Conservation (phyloP, 805 yeast species). For the Cyberlindnera galapagoensis region DNA sequence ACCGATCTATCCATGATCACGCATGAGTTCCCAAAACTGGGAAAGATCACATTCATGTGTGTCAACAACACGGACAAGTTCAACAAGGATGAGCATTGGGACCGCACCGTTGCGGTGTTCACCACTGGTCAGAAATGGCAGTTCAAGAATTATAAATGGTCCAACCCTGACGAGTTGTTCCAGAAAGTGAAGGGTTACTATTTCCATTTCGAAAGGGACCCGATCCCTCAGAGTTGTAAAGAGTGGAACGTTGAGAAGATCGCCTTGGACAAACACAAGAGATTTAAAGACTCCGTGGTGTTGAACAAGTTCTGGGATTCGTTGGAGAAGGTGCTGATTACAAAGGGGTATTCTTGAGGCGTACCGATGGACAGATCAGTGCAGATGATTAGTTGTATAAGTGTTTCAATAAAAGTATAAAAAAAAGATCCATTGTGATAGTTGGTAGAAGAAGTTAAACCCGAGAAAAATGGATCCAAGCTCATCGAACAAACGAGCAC, state of each 20-base stretch:
- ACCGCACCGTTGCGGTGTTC: slow-evolving; percentile 88
- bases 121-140: slow-evolving; percentile 99
- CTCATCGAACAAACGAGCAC: too few relatives aligned
- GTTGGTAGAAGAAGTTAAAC: too few relatives aligned
- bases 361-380: not conserved
- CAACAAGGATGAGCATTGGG: slow-evolving; percentile 96
- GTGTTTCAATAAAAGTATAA: not conserved
- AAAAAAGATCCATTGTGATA: too few relatives aligned
- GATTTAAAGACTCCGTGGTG: slow-evolving; percentile 87
- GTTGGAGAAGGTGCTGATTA: slow-evolving; percentile 65
- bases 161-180: slow-evolving; percentile 72
- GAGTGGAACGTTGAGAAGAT: slow-evolving; percentile 88
- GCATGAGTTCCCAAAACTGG: slow-evolving; percentile 51
- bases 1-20: slow-evolving; percentile 33
- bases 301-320: slow-evolving; percentile 81
- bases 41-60: slow-evolving; percentile 62
- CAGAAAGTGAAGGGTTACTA: slow-evolving; percentile 81
- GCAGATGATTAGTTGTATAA: not conserved
- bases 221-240: slow-evolving; percentile 63
- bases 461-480: too few relatives aligned
- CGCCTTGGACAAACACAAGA: slow-evolving; percentile 68
- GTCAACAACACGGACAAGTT: slow-evolving; percentile 85
- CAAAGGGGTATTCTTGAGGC: too few relatives aligned
- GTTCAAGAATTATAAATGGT: slow-evolving; percentile 79
- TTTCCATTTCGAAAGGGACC: slow-evolving; percentile 70